phyloP scores from a whole-genome alignment of 345 rosid species.

The Isatis tinctoria region DNA sequence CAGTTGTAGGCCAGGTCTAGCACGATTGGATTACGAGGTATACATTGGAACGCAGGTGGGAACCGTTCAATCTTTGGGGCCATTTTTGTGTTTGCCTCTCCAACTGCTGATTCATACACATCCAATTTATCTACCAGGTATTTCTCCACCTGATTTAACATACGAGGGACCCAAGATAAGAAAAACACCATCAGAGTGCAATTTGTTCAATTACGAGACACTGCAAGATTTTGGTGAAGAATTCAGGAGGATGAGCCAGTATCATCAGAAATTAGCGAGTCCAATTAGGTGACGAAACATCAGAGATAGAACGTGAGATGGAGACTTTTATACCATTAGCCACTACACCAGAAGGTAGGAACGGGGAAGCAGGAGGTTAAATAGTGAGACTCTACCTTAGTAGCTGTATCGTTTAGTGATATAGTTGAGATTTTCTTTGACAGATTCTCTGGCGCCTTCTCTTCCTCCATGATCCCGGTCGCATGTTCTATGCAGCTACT shows the following conservation, averaged over 20 bases:
- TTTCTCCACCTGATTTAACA: constrained; percentile 58
- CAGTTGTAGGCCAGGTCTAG: constrained; percentile 69
- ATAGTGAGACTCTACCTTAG: constrained; percentile 48
- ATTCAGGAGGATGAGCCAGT: too few relatives aligned
- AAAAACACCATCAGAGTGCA: neutral
- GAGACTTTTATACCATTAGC: neutral
- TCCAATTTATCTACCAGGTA: constrained; percentile 77
- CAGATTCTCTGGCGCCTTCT: constrained; percentile 75
- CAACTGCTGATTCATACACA: constrained; percentile 70
- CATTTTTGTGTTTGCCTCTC: constrained; percentile 57
- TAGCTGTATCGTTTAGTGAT: constrained; percentile 54
- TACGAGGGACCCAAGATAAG: neutral
- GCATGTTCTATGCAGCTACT: constrained; percentile 96
- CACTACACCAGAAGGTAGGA: neutral
- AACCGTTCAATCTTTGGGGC: constrained; percentile 70
- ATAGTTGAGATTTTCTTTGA: constrained; percentile 68
- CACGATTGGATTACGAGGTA: constrained; percentile 80
- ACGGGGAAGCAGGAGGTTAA: neutral
- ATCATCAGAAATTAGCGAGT: too few relatives aligned
- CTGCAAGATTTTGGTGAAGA: too few relatives aligned
- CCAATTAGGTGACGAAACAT: too few relatives aligned
- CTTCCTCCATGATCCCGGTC: constrained; percentile 66
- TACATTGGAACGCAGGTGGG: constrained; percentile 71
- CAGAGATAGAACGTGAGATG: neutral
- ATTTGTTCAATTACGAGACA: neutral